Percentiles rank a stretch among this genome's conserved stretches.
Conservation (phyloP, 148 eudicot genomes). For the Gaultheria prostrata region DNA sequence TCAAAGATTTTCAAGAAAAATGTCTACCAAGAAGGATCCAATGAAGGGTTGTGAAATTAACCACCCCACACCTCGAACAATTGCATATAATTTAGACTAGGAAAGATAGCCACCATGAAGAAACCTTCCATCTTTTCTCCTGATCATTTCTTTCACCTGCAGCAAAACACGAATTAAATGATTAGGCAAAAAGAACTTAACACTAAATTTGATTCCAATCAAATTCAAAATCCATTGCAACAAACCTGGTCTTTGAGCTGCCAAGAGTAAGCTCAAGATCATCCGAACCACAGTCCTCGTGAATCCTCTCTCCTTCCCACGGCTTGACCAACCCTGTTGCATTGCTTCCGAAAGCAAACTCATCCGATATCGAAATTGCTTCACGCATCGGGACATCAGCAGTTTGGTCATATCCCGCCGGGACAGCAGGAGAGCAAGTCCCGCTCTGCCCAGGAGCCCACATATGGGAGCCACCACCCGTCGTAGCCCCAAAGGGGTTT, state of each 20-base stretch:
- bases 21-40: constrained; percentile 5
- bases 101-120: not conserved
- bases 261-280: constrained; percentile 86
- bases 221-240: not conserved
- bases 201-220: not conserved
- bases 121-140: not conserved
- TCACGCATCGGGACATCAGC: constrained; percentile 38
- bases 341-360: constrained; percentile 64
- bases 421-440: constrained; percentile 71
- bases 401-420: constrained; percentile 46
- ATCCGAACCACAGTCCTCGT: constrained; percentile 57
- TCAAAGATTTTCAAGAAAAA: constrained; percentile 3
- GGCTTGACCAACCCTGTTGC: constrained; percentile 53
- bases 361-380: constrained; percentile 33
- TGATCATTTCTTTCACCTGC: constrained; percentile 20
- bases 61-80: not conserved
- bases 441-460: constrained; percentile 78
- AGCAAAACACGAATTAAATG: not conserved
- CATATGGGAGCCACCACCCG: constrained; percentile 47
- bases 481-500: constrained; percentile 45
- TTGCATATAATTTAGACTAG: not conserved
- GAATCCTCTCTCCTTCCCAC: constrained; percentile 85
- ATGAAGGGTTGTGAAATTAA: not conserved
- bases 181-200: not conserved
- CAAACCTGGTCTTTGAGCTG: constrained; percentile 56